phyloP scores from a whole-genome alignment of 1,284 basidiomycete genomes.

The Thecaphora frezii region DNA sequence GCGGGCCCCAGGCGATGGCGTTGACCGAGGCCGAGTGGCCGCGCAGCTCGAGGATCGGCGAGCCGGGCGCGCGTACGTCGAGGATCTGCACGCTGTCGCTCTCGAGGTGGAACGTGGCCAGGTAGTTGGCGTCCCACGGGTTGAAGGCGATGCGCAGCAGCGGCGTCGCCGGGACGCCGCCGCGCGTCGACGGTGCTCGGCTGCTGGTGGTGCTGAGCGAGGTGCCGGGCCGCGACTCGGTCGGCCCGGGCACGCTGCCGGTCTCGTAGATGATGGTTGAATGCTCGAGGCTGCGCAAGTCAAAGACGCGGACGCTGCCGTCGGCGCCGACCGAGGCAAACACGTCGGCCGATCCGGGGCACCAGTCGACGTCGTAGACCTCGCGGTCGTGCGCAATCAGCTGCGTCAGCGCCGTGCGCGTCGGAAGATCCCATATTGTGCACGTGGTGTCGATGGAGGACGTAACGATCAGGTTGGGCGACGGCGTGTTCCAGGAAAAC shows the following conservation, averaged over 20 bases:
- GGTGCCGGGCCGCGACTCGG: conserved; percentile 38
- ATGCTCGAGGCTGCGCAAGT: conserved; percentile 91
- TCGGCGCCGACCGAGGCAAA: conserved; percentile 98
- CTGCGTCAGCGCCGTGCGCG: conserved; percentile 91
- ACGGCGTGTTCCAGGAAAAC: conserved; percentile 58
- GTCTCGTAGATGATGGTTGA: conserved; percentile 95
- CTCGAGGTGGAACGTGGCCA: conserved; percentile 58
- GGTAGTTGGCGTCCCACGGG: conserved; percentile 59
- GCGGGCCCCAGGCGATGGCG: conserved; percentile 57
- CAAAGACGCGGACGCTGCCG: conserved; percentile 92
- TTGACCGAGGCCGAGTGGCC: conserved; percentile 55
- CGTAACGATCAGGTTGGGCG: conserved; percentile 58
- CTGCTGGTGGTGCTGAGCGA: conserved; percentile 31
- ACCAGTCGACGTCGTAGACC: conserved; percentile 95
- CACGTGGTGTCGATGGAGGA: conserved; percentile 67
- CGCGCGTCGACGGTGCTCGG: conserved; percentile 22
- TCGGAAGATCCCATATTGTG: conserved; percentile 84
- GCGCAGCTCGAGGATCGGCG: conserved; percentile 55
- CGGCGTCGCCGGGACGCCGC: conserved; percentile 32
- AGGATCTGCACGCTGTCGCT: conserved; percentile 56
- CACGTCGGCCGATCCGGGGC: conserved; percentile 95
- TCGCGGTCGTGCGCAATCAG: conserved; percentile 88
- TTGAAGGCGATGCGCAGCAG: conserved; percentile 58
- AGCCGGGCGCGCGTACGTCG: conserved; percentile 57
- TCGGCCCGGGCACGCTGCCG: conserved; percentile 28